phyloP scores from a whole-genome alignment of 2,329 filamentous ascomycete genomes.

The Cercospora sp. region DNA sequence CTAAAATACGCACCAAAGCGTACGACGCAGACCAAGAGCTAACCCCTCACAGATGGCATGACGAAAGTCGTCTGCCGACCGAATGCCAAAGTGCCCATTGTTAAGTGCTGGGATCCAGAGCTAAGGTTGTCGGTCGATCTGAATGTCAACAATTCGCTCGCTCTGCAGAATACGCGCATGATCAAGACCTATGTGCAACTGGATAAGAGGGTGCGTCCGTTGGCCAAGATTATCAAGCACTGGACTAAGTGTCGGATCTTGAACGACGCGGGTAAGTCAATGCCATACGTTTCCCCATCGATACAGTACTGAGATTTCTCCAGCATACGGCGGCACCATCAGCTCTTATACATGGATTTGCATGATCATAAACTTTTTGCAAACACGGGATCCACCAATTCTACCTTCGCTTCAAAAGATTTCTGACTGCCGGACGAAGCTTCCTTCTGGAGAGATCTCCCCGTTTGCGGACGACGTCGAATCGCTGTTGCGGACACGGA shows the following conservation, averaged over 20 bases:
- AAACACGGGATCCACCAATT: constrained; percentile 79
- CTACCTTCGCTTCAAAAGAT: constrained; percentile 81
- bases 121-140: constrained; percentile 88
- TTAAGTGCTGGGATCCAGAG: constrained; percentile 98
- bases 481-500: constrained; percentile 50
- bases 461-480: constrained; percentile 86
- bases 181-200: constrained; percentile 95
- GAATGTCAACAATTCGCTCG: constrained; percentile 97
- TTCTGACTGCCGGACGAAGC: constrained; percentile 60
- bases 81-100: constrained; percentile 93
- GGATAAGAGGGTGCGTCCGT: constrained; percentile 82
- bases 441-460: constrained; percentile 65
- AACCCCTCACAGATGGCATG: constrained; percentile 75
- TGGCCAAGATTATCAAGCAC: constrained; percentile 97
- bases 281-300: too few relatives aligned
- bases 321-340: constrained; percentile 87
- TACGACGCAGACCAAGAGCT: constrained; percentile 19
- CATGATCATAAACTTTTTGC: constrained; percentile 93
- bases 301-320: constrained; percentile 20
- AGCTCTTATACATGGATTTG: constrained; percentile 99
- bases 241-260: constrained; percentile 92
- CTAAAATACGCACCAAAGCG: not conserved
- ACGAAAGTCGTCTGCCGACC: constrained; percentile 93
- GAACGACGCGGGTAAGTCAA: constrained; percentile 84
- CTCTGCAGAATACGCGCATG: constrained; percentile 95